Conservation (phyloP, 176 grass and related monocot species). For the Oryza glumipatula region DNA sequence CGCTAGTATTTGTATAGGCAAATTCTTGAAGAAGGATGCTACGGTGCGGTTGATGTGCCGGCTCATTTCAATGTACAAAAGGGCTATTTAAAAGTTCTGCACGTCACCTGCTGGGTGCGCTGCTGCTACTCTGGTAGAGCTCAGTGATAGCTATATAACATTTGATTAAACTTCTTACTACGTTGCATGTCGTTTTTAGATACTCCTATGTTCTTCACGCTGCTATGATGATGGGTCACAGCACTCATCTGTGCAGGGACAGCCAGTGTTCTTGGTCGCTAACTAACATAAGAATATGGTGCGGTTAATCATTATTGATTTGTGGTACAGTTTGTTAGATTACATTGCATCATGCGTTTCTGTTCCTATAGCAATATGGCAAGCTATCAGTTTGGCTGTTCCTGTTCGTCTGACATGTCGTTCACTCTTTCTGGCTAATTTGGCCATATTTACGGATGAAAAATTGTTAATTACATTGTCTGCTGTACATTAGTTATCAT, state of each 20-base stretch:
- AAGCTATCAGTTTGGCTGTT: no score
- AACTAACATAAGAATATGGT: neutral
- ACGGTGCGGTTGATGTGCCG: neutral
- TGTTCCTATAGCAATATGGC: no score
- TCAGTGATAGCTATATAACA: neutral
- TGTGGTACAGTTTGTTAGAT: no score
- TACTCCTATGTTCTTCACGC: neutral
- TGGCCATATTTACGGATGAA: no score
- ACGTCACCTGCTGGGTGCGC: constrained; percentile 39
- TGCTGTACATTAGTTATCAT: no score
- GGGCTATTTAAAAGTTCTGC: neutral
- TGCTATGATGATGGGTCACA: neutral
- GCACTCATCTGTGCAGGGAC: neutral
- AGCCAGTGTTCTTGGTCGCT: neutral
- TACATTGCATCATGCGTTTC: no score
- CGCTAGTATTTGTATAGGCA: constrained; percentile 4
- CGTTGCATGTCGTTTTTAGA: neutral
- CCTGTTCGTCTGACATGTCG: no score
- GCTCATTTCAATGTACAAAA: constrained; percentile 42
- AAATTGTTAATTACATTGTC: no score
- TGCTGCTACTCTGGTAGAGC: constrained; percentile 9
- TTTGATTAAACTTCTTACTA: constrained; percentile 40
- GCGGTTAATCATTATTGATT: neutral
- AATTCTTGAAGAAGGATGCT: constrained; percentile 14
- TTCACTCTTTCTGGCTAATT: no score